Evolutionary conservation across 345 rosid genomes (phyloP), one percentile per base, ranked within the genome.

Genomic region (Reutealis trisperma): DNA sequence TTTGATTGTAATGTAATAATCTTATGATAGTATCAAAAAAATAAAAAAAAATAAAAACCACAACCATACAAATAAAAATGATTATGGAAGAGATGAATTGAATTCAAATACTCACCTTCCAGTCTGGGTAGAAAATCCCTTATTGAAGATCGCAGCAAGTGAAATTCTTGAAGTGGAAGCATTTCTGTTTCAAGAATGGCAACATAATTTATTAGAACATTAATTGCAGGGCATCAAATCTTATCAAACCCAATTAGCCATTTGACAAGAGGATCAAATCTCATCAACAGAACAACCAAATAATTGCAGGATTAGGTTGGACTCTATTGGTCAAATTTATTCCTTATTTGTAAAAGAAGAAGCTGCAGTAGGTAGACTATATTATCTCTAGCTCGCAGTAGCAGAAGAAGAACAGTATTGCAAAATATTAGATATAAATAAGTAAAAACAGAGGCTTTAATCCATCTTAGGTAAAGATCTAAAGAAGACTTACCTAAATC

Each of bases 41-140:
- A 14, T 12, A 55, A 8, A 71, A 37, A 55, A 8, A 71, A 37
- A 2, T 16, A 44, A 6, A 71, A 45, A 57, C 12, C 3, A 13
- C 8, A 32, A 21, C 10, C 42, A n/a, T n/a, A n/a, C 15, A 37
- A 64, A 11, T 10, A 13, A 59, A 69, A 54, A 32, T 21, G 21
- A 21, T 37, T 7, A 24, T 18, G 10, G 44, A 22, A 52, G 14
- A 4, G 12, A 58, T 24, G 34, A 42, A 37, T 15, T 55, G n/a
- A 32, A 60, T 64, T 11, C n/a, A 15, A 47, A 47, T 5, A 73
- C 83, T 14, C 49, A 76, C 83, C 79, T 73, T 63, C 73, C 82
- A 44, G 32, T 34, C 74, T 81, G 77, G 47, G 85, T 63, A n/a
- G 75, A 81, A 63, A 79, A 77, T 32, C 62, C 75, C 60, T 64